Percentiles rank a stretch among this genome's conserved stretches.
These are phyloP conservation scores for Pluteus cervinus DNA, from an alignment of 768 basidiomycete genomes.

Conservation along the genomic window DNA sequence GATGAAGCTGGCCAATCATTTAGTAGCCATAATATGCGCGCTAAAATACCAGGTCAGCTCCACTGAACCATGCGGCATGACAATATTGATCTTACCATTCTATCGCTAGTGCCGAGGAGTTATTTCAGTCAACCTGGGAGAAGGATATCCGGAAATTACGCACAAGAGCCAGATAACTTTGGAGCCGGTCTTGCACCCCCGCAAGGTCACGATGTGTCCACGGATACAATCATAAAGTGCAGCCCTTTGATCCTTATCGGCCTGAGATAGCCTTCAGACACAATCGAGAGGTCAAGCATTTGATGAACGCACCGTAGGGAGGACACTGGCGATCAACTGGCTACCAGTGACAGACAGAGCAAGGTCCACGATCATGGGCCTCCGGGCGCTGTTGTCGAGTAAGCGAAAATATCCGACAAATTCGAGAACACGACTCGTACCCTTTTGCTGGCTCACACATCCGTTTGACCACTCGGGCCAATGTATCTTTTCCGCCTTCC, in stretches of 20 bases:
- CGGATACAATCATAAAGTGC: slow-evolving; percentile 80
- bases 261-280: slow-evolving; percentile 34
- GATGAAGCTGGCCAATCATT: slow-evolving; percentile 3
- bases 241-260: slow-evolving; percentile 81
- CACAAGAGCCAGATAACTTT: slow-evolving; percentile 89
- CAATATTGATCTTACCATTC: slow-evolving; percentile 25
- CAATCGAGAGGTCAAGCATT: not conserved
- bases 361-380: slow-evolving; percentile 83
- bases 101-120: slow-evolving; percentile 22
- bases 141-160: slow-evolving; percentile 12
- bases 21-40: slow-evolving; percentile 42
- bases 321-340: slow-evolving; percentile 76
- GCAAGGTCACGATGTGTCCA: slow-evolving; percentile 83
- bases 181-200: slow-evolving; percentile 87
- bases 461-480: slow-evolving; percentile 67
- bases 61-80: not conserved
- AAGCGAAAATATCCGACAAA: not conserved
- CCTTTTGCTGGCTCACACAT: slow-evolving; percentile 86
- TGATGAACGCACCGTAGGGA: slow-evolving; percentile 55
- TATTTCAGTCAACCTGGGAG: slow-evolving; percentile 3
- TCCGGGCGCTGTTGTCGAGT: slow-evolving; percentile 36
- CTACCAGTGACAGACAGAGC: slow-evolving; percentile 81
- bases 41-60: slow-evolving; percentile 16
- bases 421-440: slow-evolving; percentile 27
- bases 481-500: slow-evolving; percentile 72